Conservation (phyloP, 2,329 filamentous ascomycete genomes). For the Colletotrichum incanum region DNA sequence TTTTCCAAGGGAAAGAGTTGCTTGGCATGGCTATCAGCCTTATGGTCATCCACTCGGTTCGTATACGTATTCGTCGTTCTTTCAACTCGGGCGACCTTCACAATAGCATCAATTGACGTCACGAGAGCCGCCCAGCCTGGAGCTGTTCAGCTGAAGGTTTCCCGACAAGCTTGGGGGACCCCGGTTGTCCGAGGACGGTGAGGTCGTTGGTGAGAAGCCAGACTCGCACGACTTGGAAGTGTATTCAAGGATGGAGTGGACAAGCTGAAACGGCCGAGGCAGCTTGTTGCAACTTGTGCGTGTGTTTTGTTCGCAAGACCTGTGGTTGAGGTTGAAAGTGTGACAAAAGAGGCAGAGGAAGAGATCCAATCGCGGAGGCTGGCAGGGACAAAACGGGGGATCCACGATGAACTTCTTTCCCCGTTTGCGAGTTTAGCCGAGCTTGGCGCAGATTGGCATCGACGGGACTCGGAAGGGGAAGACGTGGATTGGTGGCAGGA, state of each 20-base stretch:
- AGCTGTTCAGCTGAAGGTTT: slow-evolving; percentile 21
- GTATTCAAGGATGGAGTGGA: slow-evolving; percentile 1
- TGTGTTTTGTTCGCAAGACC: slow-evolving; percentile 2
- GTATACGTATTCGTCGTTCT: neutral
- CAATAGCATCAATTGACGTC: slow-evolving; percentile 15
- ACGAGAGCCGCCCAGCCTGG: neutral
- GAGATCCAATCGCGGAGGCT: slow-evolving; percentile 22
- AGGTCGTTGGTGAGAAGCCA: neutral
- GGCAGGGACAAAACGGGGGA: slow-evolving; percentile 26
- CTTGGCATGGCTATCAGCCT: neutral
- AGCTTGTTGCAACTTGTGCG: slow-evolving; percentile 12
- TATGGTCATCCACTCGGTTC: neutral
- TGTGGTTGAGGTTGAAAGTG: slow-evolving; percentile 14
- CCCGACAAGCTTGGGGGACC: slow-evolving; percentile 8
- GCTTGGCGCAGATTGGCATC: slow-evolving; percentile 32
- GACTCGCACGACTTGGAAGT: neutral
- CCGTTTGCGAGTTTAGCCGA: slow-evolving; percentile 24
- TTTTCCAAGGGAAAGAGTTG: neutral
- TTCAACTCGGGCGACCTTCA: no score
- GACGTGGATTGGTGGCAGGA: slow-evolving; percentile 20
- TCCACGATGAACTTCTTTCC: slow-evolving; percentile 25
- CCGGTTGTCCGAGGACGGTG: neutral
- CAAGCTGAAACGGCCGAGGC: slow-evolving; percentile 40
- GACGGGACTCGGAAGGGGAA: slow-evolving; percentile 17
- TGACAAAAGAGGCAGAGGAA: slow-evolving; percentile 7